A percentile compares a stretch with the other conserved stretches of the same genome.
These are phyloP conservation scores for Candida albicans DNA, from an alignment of 1,139 yeast genomes.

Conservation along the genomic window DNA sequence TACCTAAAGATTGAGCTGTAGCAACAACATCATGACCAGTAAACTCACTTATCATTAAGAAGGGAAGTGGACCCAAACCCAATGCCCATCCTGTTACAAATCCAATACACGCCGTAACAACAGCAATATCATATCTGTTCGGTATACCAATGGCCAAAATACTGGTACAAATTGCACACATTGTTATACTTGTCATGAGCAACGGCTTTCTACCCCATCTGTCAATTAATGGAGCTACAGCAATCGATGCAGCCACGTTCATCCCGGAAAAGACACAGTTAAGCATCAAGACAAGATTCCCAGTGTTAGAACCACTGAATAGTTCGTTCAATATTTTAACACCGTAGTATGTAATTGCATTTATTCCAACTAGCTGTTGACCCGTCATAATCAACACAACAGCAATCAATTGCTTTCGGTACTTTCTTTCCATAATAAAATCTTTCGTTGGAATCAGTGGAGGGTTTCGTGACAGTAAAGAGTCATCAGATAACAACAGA, in stretches of 20 bases:
- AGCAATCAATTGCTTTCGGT: slow-evolving; percentile 31
- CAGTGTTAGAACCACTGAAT: slow-evolving; percentile 25
- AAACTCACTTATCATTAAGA: slow-evolving; percentile 77
- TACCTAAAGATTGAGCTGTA: slow-evolving; percentile 84
- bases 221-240: slow-evolving; percentile 38
- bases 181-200: slow-evolving; percentile 55
- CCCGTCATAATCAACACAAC: slow-evolving; percentile 37
- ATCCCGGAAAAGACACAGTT: slow-evolving; percentile 34
- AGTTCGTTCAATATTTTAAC: slow-evolving; percentile 21
- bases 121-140: slow-evolving; percentile 29
- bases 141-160: slow-evolving; percentile 65
- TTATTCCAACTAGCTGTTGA: slow-evolving; percentile 44
- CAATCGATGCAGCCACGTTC: slow-evolving; percentile 30
- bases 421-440: slow-evolving; percentile 21
- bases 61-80: slow-evolving; percentile 92
- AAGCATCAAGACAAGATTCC: slow-evolving; percentile 26
- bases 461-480: slow-evolving; percentile 32
- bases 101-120: slow-evolving; percentile 60
- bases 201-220: slow-evolving; percentile 70
- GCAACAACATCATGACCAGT: slow-evolving; percentile 73
- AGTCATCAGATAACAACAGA: slow-evolving; percentile 9
- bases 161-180: slow-evolving; percentile 64
- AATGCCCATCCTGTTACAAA: slow-evolving; percentile 80
- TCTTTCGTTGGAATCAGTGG: slow-evolving; percentile 25
- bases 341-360: slow-evolving; percentile 43